Evolutionary conservation across 148 eudicot genomes (phyloP).

Genomic region (Amaranthus hypochondriacus): DNA sequence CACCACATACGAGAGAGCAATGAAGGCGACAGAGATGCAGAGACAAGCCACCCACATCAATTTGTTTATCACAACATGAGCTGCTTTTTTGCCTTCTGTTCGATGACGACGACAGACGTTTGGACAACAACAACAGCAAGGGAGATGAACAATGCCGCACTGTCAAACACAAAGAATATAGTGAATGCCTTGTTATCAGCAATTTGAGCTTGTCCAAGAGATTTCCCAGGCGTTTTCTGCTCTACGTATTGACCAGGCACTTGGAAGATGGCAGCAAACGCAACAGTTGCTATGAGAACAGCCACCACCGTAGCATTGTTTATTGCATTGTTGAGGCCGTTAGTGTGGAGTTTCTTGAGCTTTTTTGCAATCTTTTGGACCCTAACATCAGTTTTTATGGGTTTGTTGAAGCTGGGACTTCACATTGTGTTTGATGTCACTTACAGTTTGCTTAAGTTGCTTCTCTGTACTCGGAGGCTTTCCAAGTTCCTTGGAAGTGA

Average conservation of each 20-base stretch:
- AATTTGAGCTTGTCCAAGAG: constrained; percentile 76
- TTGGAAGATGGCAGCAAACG: constrained; percentile 91
- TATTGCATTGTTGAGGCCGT: constrained; percentile 90
- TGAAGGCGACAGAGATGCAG: constrained; percentile 75
- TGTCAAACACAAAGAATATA: constrained; percentile 77
- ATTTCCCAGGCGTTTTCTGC: constrained; percentile 19
- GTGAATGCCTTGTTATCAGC: constrained; percentile 66
- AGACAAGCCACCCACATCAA: constrained; percentile 97
- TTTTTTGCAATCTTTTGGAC: constrained; percentile 75
- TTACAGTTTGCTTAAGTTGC: constrained; percentile 91
- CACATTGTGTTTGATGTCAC: constrained; percentile 88
- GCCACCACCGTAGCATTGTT: constrained; percentile 94
- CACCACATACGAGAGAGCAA: constrained; percentile 76
- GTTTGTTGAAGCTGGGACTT: constrained; percentile 87
- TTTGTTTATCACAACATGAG: constrained; percentile 94
- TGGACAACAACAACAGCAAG: constrained; percentile 97
- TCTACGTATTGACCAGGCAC: constrained; percentile 90
- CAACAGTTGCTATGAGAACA: constrained; percentile 91
- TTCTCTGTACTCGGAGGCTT: constrained; percentile 67
- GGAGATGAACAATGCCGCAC: constrained; percentile 78
- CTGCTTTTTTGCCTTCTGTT: constrained; percentile 83
- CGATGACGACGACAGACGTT: constrained; percentile 87
- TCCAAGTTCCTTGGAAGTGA: constrained; percentile 60
- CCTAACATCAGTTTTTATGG: constrained; percentile 67
- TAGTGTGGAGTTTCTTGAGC: constrained; percentile 81